Conservation (phyloP, 179 eudicot genomes). For the Beta lomatogona region DNA sequence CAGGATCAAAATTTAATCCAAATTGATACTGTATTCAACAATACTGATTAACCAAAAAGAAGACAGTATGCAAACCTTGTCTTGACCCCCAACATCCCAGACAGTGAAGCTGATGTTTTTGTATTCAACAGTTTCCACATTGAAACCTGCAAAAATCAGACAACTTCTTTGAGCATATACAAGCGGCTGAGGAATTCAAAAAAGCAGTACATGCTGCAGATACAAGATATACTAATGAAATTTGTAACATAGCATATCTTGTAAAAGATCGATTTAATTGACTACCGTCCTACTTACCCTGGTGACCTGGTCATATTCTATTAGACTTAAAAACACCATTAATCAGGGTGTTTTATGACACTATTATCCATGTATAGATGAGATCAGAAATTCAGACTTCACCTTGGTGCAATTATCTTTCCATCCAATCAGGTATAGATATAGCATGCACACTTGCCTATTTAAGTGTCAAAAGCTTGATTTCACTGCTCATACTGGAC, state of each 20-base stretch:
- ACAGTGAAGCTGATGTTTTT: conserved; percentile 96
- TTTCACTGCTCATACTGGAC: background rate
- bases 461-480: background rate
- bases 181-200: background rate
- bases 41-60: background rate
- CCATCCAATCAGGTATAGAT: background rate
- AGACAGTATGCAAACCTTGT: conserved; percentile 60
- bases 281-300: background rate
- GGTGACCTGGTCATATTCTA: background rate
- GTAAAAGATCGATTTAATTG: background rate
- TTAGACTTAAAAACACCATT: background rate
- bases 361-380: background rate
- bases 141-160: conserved; percentile 58
- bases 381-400: background rate
- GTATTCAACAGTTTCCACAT: conserved; percentile 92
- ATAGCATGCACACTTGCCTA: background rate
- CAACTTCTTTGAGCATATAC: conserved; percentile 15
- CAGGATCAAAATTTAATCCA: background rate
- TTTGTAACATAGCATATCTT: background rate
- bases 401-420: background rate
- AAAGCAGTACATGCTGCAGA: background rate
- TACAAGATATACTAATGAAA: background rate
- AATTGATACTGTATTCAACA: background rate
- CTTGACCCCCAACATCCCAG: conserved; percentile 98
- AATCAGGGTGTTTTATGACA: background rate